Evolutionary conservation across 2,329 filamentous ascomycete genomes (phyloP), one percentile per base, ranked within the genome.

Genomic region (Xylariaceae sp.): DNA sequence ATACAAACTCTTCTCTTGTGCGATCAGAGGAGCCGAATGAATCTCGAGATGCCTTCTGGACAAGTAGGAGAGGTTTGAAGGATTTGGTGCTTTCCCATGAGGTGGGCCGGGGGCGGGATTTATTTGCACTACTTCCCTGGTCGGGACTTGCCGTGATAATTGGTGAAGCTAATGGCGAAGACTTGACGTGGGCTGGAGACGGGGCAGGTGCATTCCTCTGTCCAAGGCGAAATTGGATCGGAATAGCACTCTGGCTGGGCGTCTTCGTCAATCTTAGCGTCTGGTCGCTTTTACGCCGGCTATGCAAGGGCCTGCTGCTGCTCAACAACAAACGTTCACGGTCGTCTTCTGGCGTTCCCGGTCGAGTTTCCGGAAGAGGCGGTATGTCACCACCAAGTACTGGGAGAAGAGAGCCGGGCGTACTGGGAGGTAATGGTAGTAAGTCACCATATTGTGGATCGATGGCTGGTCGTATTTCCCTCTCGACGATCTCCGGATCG

Each of bases 41-140:
- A 33, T 62, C 62, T 32, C 69, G 65, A 8, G 71, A 67, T 3
- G 68, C 69, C 49, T 68, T 81, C 61, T 94, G 87, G 6, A 95
- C 79, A 17, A 95, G 80, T 63, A 87, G 91, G 8, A 96, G 68
- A 0, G 90, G 90, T 51, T 86, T 83, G 55, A 90, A 83, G 57
- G 93, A 88, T 41, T 77, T 77, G 15, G 73, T 74, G 49, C 66
- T 78, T 34, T 81, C 79, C 79, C 79, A 83, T 0, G 78, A 82
- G 11, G 68, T 79, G 11, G 78, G 78, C 4, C 79, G 71, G 17
- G 69, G 55, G 32, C 64, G 58, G 37, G 64, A 61, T 51, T 66
- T 71, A 12, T 54, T 52, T 12, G 62, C 49, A 24, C 58, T 59
- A 41, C 49, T 55, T 26, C 22, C 22, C 15, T 59, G 45, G 49